A percentile compares a stretch with the other conserved stretches of the same genome.
phyloP scores from a whole-genome alignment of 2,329 filamentous ascomycete species.

The Penicillium sp. region DNA sequence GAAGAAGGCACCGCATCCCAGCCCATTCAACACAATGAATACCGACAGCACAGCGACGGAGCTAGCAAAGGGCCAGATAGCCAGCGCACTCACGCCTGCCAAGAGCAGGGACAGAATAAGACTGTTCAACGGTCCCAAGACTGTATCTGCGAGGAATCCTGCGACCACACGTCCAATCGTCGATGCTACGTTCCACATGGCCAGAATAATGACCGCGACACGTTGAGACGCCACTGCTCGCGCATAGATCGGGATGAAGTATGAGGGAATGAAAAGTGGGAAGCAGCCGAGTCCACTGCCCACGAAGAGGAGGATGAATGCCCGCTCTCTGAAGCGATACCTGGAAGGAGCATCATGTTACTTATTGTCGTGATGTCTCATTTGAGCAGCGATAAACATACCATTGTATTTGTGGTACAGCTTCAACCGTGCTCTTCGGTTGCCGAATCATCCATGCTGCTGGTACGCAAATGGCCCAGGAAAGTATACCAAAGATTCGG shows the following conservation, averaged over 20 bases:
- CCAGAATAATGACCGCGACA: slow-evolving; percentile 14
- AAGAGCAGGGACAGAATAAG: slow-evolving; percentile 8
- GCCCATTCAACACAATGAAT: slow-evolving; percentile 9
- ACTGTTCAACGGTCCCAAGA: slow-evolving; percentile 10
- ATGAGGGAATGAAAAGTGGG: slow-evolving; percentile 13
- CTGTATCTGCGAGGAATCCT: slow-evolving; percentile 6
- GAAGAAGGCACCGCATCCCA: slow-evolving; percentile 15
- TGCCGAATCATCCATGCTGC: slow-evolving; percentile 9
- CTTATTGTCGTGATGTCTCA: no score
- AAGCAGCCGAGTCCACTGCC: slow-evolving; percentile 13
- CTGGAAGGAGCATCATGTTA: background rate
- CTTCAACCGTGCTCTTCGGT: slow-evolving; percentile 2
- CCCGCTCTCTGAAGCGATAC: slow-evolving; percentile 10
- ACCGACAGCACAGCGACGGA: slow-evolving; percentile 12
- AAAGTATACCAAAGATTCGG: slow-evolving; percentile 11
- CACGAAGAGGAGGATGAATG: slow-evolving; percentile 11
- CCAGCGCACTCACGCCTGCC: slow-evolving; percentile 9
- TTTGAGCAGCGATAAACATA: background rate
- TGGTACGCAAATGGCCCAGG: slow-evolving; percentile 11
- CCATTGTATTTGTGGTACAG: slow-evolving; percentile 11
- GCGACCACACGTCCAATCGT: slow-evolving; percentile 8
- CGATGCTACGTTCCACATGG: slow-evolving; percentile 14
- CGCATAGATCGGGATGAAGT: slow-evolving; percentile 13
- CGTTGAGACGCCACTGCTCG: slow-evolving; percentile 8
- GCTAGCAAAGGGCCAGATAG: slow-evolving; percentile 12